phyloP scores from a whole-genome alignment of 2,329 filamentous ascomycete species.

The Hirsutella minnesotensis region DNA sequence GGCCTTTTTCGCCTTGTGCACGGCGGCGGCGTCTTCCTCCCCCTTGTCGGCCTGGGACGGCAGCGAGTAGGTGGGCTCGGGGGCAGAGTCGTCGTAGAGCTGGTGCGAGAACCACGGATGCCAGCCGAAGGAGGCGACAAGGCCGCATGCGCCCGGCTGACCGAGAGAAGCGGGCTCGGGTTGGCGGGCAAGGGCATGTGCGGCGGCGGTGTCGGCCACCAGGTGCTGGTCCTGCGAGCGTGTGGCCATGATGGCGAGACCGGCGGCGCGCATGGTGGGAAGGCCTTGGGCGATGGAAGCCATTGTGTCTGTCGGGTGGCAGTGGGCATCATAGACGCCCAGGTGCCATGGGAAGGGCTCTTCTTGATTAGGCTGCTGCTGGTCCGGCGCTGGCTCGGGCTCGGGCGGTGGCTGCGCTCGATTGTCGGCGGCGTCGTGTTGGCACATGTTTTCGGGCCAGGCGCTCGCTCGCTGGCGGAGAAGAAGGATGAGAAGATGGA shows the following conservation, averaged over 20 bases:
- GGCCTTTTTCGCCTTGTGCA: conserved; percentile 25
- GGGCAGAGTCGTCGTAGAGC: conserved; percentile 49
- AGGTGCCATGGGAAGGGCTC: conserved; percentile 54
- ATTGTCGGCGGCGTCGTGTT: too few species aligned
- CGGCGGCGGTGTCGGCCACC: conserved; percentile 48
- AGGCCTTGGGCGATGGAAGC: conserved; percentile 42
- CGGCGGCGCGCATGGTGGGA: conserved; percentile 50
- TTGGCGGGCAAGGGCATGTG: conserved; percentile 33
- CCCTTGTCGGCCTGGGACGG: conserved; percentile 1
- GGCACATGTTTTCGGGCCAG: too few species aligned
- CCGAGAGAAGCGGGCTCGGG: neutral
- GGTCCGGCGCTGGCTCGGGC: neutral
- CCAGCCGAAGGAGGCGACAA: conserved; percentile 71
- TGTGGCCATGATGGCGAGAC: conserved; percentile 67
- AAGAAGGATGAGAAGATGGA: too few species aligned
- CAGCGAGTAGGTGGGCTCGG: conserved; percentile 23
- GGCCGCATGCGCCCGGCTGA: conserved; percentile 5
- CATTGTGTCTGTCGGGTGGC: conserved; percentile 74
- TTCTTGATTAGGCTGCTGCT: neutral
- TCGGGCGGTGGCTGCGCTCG: neutral
- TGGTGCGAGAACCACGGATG: conserved; percentile 80
- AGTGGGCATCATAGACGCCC: conserved; percentile 68
- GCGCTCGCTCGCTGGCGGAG: too few species aligned
- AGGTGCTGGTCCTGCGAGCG: conserved; percentile 64
- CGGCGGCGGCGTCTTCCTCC: conserved; percentile 9